phyloP scores from a whole-genome alignment of 2,329 filamentous ascomycete species.

The Myriosclerotinia scirpicola region DNA sequence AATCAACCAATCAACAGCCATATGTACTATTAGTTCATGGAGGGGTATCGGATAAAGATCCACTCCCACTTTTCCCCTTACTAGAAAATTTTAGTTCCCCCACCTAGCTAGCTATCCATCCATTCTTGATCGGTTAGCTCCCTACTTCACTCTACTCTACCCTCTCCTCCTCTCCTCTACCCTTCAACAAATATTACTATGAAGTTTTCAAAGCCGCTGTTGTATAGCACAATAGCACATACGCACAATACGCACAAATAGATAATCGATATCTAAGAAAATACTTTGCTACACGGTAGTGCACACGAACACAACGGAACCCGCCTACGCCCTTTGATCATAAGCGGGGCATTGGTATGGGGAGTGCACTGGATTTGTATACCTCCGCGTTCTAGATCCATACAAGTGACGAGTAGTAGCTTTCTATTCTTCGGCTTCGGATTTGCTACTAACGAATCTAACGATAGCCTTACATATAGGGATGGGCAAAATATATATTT shows the following conservation, averaged over 20 bases:
- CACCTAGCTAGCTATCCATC: not conserved
- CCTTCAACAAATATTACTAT: too few relatives aligned
- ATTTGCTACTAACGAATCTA: not conserved
- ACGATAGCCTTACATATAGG: not conserved
- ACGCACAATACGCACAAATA: too few relatives aligned
- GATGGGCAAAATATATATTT: too few relatives aligned
- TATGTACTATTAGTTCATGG: not conserved
- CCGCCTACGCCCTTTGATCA: not conserved
- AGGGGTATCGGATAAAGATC: not conserved
- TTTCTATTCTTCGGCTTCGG: not conserved
- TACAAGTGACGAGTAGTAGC: not conserved
- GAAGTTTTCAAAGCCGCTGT: too few relatives aligned
- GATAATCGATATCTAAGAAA: too few relatives aligned
- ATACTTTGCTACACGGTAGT: not conserved
- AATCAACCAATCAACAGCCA: not conserved
- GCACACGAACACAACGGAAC: not conserved
- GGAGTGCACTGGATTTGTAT: not conserved
- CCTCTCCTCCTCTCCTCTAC: too few relatives aligned
- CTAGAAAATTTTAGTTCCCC: conserved; percentile 1
- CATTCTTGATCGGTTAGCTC: too few relatives aligned
- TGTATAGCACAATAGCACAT: too few relatives aligned
- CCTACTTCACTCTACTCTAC: too few relatives aligned
- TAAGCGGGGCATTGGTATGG: not conserved
- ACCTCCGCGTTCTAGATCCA: not conserved
- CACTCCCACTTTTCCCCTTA: conserved; percentile 1